Conservation (phyloP, 352 stramenopile genomes). For the Globisporangium sylvaticum region DNA sequence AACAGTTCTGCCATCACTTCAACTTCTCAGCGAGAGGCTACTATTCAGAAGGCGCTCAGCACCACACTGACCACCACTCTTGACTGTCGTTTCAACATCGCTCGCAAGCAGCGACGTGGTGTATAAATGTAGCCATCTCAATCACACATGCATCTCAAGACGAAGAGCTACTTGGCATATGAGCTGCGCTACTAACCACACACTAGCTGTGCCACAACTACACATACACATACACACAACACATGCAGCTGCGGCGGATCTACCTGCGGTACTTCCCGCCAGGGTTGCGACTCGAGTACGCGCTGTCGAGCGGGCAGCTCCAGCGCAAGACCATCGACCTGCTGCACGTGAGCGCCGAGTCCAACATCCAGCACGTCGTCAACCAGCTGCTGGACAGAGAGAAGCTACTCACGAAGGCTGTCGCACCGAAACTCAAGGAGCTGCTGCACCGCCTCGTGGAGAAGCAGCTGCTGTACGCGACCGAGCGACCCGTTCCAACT, state of each 20-base stretch:
- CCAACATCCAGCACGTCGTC: slow-evolving; percentile 51
- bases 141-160: neutral
- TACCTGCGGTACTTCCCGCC: slow-evolving; percentile 76
- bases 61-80: neutral
- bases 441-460: slow-evolving; percentile 70
- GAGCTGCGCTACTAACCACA: neutral
- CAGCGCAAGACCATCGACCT: slow-evolving; percentile 62
- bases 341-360: slow-evolving; percentile 60
- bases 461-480: slow-evolving; percentile 48
- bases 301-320: slow-evolving; percentile 38
- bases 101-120: too few species aligned
- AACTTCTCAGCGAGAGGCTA: neutral
- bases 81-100: neutral
- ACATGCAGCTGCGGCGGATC: slow-evolving; percentile 62
- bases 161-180: neutral
- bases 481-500: slow-evolving; percentile 24
- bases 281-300: slow-evolving; percentile 60
- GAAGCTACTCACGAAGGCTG: slow-evolving; percentile 44
- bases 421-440: slow-evolving; percentile 42
- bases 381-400: slow-evolving; percentile 56
- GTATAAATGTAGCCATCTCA: slow-evolving; percentile 1
- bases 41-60: neutral
- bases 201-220: too few species aligned
- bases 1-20: neutral
- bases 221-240: neutral